Conservation (phyloP, 257 asterid genomes). For the Ehretia macrophylla region DNA sequence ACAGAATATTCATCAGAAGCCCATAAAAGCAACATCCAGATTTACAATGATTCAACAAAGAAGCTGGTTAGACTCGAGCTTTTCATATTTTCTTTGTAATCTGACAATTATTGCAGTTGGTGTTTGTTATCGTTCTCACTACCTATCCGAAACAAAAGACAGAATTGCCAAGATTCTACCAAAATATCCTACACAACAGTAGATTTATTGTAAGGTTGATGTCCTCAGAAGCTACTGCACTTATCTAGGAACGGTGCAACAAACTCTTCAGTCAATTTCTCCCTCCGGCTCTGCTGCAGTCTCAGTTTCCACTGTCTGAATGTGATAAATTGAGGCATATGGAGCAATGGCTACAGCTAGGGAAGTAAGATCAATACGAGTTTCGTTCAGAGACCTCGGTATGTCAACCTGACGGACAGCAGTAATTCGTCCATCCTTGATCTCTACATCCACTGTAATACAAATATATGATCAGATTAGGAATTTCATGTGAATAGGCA, state of each 20-base stretch:
- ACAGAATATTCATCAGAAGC: background rate
- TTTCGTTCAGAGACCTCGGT: slow-evolving; percentile 21
- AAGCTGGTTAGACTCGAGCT: slow-evolving; percentile 21
- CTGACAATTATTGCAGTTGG: slow-evolving; percentile 6
- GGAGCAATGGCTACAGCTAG: slow-evolving; percentile 21
- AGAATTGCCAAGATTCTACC: no score
- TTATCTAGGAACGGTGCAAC: background rate
- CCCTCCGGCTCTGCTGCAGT: slow-evolving; percentile 15
- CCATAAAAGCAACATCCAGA: slow-evolving; percentile 7
- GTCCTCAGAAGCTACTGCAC: no score
- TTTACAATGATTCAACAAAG: slow-evolving; percentile 14
- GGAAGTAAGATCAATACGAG: slow-evolving; percentile 17
- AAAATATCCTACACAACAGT: no score
- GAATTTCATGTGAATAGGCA: background rate
- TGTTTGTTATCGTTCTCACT: no score
- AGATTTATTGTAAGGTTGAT: no score
- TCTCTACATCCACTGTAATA: slow-evolving; percentile 33
- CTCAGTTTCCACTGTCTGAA: slow-evolving; percentile 9
- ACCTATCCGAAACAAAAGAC: no score
- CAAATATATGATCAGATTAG: background rate
- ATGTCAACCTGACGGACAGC: slow-evolving; percentile 14
- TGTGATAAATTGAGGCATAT: slow-evolving; percentile 17
- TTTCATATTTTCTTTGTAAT: slow-evolving; percentile 25
- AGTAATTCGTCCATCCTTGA: slow-evolving; percentile 27
- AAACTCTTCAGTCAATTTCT: slow-evolving; percentile 8